Evolutionary conservation across 805 yeast genomes (phyloP), one percentile per base, ranked within the genome.

Genomic region (Lachancea fermentati): DNA sequence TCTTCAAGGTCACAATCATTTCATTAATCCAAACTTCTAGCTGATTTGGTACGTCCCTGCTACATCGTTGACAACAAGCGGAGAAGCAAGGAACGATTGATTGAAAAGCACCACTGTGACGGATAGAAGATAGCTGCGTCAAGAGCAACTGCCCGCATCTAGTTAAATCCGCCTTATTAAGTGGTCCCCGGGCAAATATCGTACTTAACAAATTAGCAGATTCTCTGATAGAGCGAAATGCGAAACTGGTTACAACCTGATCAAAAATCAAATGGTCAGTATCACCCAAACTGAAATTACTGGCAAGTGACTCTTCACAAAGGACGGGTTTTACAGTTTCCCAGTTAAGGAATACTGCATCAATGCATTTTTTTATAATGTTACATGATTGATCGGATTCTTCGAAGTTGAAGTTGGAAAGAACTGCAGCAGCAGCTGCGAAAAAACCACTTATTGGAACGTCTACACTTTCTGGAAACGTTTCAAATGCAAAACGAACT

Each of bases 41-140:
- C 30, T 63, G 66, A 0, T 48, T 49, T 12, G 68, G 58, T 4
- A 69, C 49, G 0, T 59, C 60, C 12, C 52, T 46, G n/a, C 55
- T 47, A 56, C 91, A 79, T n/a, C 76, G 60, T 11, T 62, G 47
- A 49, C 96, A 85, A 41, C 81, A 73, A 5, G 78, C 70, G 11
- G 79, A 71, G 51, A 84, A 86, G 0, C 93, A 75, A 4, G 96
- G 96, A 47, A 85, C 80, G 0, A 89, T 82, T 0, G 97, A 79
- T 7, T 94, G 81, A 46, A 91, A 85, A 0, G 97, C 96, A 24
- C 97, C 97, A 45, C 94, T 73, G 51, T 93, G 97, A 33, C 89
- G 76, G 15, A 89, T 81, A 0, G 78, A 69, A 3, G 85, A 72
- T 26, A 93, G 65, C 55, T 88, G 95, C 8, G 66, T 72, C 42